These are phyloP conservation scores for Fusarium equiseti DNA, from an alignment of 2,329 filamentous ascomycete species.

Conservation along the genomic window DNA sequence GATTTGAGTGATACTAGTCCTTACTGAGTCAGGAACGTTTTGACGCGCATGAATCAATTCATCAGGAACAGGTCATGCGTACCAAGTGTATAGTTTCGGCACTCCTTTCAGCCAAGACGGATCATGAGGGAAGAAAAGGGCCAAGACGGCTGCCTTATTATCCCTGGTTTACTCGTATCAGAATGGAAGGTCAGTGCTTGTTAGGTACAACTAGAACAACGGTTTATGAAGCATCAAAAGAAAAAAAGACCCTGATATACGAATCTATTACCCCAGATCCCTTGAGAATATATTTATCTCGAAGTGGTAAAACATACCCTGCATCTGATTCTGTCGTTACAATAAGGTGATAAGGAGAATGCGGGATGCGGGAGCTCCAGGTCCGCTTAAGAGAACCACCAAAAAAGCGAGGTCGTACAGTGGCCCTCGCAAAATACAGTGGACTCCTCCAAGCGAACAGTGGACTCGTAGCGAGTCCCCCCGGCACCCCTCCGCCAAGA, in stretches of 20 bases:
- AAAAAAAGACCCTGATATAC: not conserved
- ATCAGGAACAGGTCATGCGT: not conserved
- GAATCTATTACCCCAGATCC: not conserved
- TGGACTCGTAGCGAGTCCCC: not conserved
- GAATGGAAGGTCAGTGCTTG: not conserved
- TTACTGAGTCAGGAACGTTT: not conserved
- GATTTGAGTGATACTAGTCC: not conserved
- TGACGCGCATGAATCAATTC: conserved; percentile 2
- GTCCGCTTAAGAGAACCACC: not conserved
- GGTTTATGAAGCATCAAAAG: not conserved
- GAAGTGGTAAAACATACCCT: not conserved
- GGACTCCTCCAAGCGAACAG: not conserved
- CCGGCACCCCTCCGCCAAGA: not conserved
- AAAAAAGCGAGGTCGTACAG: not conserved
- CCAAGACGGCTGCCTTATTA: not conserved
- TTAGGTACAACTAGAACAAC: not conserved
- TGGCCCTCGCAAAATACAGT: not conserved
- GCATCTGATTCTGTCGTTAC: conserved; percentile 1
- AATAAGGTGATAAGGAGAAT: conserved; percentile 8
- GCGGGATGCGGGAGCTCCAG: not conserved
- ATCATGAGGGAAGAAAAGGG: not conserved
- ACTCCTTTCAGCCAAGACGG: conserved; percentile 5
- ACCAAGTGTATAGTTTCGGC: not conserved
- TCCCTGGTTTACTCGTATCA: not conserved
- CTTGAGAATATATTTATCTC: not conserved